Evolutionary conservation across 768 basidiomycete genomes (phyloP).

Genomic region (Termitomyces titanicus): DNA sequence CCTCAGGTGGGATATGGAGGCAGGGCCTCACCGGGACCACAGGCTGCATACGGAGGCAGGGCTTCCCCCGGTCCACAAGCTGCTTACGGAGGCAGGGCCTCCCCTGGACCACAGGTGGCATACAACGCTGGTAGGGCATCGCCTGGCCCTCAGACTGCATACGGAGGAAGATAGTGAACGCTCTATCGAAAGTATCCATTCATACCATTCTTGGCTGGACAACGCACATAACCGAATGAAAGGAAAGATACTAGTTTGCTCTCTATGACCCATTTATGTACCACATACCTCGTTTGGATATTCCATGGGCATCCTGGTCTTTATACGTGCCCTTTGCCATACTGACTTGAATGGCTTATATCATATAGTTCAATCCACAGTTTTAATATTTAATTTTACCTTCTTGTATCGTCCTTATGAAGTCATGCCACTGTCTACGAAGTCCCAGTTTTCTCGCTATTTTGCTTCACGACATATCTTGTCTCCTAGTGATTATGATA

Average conservation of each 20-base stretch:
- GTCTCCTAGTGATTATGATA: neutral
- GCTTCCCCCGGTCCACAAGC: constrained; percentile 30
- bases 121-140: constrained; percentile 33
- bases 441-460: neutral
- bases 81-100: constrained; percentile 29
- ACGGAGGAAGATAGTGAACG: constrained; percentile 11
- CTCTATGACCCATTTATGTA: constrained; percentile 8
- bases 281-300: constrained; percentile 6
- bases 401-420: neutral
- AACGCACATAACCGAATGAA: neutral
- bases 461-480: neutral
- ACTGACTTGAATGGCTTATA: constrained; percentile 1
- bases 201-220: constrained; percentile 8
- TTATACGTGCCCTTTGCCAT: constrained; percentile 4
- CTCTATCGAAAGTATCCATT: constrained; percentile 3
- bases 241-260: constrained; percentile 10
- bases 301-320: constrained; percentile 1
- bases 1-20: constrained; percentile 39
- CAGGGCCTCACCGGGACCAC: constrained; percentile 40
- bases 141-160: constrained; percentile 44
- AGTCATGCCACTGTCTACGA: constrained; percentile 5
- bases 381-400: constrained; percentile 10
- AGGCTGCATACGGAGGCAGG: constrained; percentile 38
- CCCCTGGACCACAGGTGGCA: constrained; percentile 40
- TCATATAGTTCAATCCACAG: neutral